Conservation (phyloP, 352 stramenopile genomes). For the Pythium monospermum region DNA sequence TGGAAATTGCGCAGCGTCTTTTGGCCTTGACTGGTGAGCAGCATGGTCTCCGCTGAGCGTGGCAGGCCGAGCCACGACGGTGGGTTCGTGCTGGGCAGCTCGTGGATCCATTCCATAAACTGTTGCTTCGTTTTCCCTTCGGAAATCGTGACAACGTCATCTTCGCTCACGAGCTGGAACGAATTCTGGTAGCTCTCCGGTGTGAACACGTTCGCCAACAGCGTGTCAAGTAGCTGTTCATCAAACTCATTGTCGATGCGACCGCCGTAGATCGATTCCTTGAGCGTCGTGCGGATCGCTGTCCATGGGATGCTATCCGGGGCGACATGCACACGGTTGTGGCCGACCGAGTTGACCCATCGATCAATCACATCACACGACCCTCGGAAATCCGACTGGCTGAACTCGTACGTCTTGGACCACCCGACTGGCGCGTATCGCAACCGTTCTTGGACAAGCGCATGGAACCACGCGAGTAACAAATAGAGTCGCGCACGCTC, state of each 20-base stretch:
- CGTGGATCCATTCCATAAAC: conserved; percentile 88
- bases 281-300: conserved; percentile 94
- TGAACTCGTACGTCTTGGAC: conserved; percentile 99
- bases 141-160: conserved; percentile 63
- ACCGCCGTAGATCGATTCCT: conserved; percentile 97
- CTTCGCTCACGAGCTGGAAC: conserved; percentile 53
- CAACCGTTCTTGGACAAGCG: conserved; percentile 96
- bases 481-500: conserved; percentile 94
- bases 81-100: conserved; percentile 86
- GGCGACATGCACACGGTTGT: conserved; percentile 86
- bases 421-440: conserved; percentile 97
- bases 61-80: conserved; percentile 92
- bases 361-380: conserved; percentile 97
- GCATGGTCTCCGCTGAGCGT: conserved; percentile 88
- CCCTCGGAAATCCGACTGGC: conserved; percentile 96
- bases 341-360: conserved; percentile 89
- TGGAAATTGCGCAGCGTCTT: conserved; percentile 80
- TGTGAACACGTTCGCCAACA: conserved; percentile 94
- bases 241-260: conserved; percentile 97
- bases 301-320: conserved; percentile 98
- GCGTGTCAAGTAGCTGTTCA: conserved; percentile 92
- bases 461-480: conserved; percentile 98
- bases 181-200: conserved; percentile 92
- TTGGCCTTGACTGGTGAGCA: conserved; percentile 77
- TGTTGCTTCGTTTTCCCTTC: conserved; percentile 89